Conservation (phyloP, 257 asterid species). For the Scutellaria barbata region DNA sequence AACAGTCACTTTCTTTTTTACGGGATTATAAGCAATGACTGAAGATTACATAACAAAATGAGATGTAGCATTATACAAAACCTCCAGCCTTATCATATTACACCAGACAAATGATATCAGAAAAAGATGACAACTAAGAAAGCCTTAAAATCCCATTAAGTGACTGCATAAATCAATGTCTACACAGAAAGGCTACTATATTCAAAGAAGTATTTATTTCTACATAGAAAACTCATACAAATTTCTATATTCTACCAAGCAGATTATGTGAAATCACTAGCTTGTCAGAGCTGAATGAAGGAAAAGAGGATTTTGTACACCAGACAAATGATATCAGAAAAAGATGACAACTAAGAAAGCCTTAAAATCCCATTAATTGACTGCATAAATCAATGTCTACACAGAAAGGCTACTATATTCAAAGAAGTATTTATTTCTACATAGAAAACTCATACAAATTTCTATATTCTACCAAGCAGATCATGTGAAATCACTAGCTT, state of each 20-base stretch:
- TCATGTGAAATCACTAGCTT: conserved; percentile 26
- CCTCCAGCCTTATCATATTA: conserved; percentile 3
- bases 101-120: conserved; percentile 15
- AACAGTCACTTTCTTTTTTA: conserved; percentile 18
- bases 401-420: not conserved
- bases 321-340: conserved; percentile 15
- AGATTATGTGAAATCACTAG: conserved; percentile 25
- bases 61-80: not conserved
- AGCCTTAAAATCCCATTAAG: not conserved
- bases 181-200: not conserved
- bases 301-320: not conserved
- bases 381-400: not conserved
- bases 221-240: not conserved
- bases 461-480: conserved; percentile 18
- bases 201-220: not conserved
- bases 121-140: conserved; percentile 4
- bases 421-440: not conserved
- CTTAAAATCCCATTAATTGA: not conserved
- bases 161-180: not conserved
- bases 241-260: conserved; percentile 18
- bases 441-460: not conserved
- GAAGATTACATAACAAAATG: not conserved
- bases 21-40: conserved; percentile 7
- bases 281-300: conserved; percentile 15
- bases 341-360: conserved; percentile 1